Base-by-base conservation (phyloP, 805 yeast genomes). In the Tetrapisispora nanseiensis region DNA sequence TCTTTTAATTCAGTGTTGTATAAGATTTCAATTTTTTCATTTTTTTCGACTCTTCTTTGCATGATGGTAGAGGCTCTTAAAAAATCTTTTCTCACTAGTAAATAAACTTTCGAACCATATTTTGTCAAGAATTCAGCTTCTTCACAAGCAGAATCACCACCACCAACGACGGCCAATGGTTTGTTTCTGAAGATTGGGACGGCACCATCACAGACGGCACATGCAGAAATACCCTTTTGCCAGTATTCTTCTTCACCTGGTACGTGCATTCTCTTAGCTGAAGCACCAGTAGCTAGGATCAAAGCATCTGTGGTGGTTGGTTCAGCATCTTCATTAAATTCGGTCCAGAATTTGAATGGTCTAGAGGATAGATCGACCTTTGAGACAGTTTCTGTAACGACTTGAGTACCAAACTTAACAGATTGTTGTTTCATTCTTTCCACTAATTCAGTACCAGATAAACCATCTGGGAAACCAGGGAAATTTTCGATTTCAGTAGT, bases 201-300 rank as follows among this genome's bases (percentile, higher is more conserved):
- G 28, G 98, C 98, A 68, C 98, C 98, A 63, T 92, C 98, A 71
- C 98, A 92, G 48, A 92, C 98, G 32, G 98, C 98, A 74, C 98
- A 92, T 15, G 98, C 98, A 54, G 95, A 85, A 54, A 92, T 92
- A 66, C 98, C 98, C 65, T 82, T 83, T 73, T 92, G 98, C 98
- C 98, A 92, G 77, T 92, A 92, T 28, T 76, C 74, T 54, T 92
- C 97, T 71, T 92, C 98, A 56, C 98, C 98, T 46, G 97, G 95
- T 48, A 92, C 72, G 62, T 75, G 68, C 69, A 92, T 75, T 72
- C 98, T 85, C 75, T 82, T 86, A 46, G 98, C 98, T 30, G 95
- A 82, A 19, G 98, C 98, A 62, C 98, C 98, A 36, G 98, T 92
- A 51, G 98, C 95, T 49, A 92, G 66, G 52, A 92, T 79, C 42